Conservation (phyloP, 495 filamentous ascomycete genomes). For the Aspergillus panamensis region DNA sequence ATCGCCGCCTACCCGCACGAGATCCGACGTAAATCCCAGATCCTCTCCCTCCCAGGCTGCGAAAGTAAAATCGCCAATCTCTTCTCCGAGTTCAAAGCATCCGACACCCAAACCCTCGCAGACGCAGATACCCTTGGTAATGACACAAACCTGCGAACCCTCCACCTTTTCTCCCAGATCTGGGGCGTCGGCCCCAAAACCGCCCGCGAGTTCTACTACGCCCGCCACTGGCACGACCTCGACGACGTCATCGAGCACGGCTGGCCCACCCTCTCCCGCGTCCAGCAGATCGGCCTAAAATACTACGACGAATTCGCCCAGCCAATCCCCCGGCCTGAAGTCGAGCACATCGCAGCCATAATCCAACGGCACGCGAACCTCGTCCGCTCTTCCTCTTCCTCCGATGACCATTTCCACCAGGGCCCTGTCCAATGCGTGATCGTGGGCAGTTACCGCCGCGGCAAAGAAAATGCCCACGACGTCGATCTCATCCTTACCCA, state of each 20-base stretch:
- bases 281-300: slow-evolving; percentile 94
- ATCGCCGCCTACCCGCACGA: slow-evolving; percentile 77
- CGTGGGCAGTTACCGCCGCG: slow-evolving; percentile 81
- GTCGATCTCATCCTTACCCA: slow-evolving; percentile 86
- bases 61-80: slow-evolving; percentile 74
- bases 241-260: slow-evolving; percentile 85
- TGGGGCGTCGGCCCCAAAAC: slow-evolving; percentile 88
- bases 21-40: slow-evolving; percentile 53
- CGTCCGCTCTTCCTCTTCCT: slow-evolving; percentile 30
- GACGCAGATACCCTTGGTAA: slow-evolving; percentile 62
- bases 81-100: slow-evolving; percentile 70
- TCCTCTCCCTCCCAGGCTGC: slow-evolving; percentile 74
- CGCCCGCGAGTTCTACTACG: slow-evolving; percentile 78
- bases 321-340: slow-evolving; percentile 69
- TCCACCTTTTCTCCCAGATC: slow-evolving; percentile 73
- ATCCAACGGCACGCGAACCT: slow-evolving; percentile 61
- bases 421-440: slow-evolving; percentile 67
- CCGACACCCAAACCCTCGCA: slow-evolving; percentile 49
- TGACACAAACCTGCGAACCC: slow-evolving; percentile 58
- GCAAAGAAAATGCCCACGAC: slow-evolving; percentile 70
- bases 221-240: slow-evolving; percentile 67
- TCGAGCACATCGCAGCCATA: slow-evolving; percentile 60
- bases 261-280: slow-evolving; percentile 69
- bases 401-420: slow-evolving; percentile 28
- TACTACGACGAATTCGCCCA: slow-evolving; percentile 82